A percentile compares a stretch with the other conserved stretches of the same genome.
Conservation (phyloP, 495 filamentous ascomycete genomes). For the Penicillium angulare region DNA sequence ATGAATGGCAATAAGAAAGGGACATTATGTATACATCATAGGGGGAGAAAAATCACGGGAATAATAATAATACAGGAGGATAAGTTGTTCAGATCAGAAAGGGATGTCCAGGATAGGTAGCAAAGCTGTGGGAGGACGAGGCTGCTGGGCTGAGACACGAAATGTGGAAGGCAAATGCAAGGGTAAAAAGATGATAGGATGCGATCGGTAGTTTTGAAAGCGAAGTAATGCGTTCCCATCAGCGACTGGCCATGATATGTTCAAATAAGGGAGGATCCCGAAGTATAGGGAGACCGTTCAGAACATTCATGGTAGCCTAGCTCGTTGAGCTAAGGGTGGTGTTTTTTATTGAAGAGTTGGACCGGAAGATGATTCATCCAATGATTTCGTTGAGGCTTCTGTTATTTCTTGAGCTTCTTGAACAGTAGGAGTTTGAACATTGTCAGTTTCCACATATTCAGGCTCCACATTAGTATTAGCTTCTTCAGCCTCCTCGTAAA, state of each 20-base stretch:
- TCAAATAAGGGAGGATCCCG: constrained; percentile 4
- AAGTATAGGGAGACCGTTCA: too few species aligned
- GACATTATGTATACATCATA: constrained; percentile 10
- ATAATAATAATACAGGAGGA: constrained; percentile 1
- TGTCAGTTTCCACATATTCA: background rate
- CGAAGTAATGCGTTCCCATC: too few species aligned
- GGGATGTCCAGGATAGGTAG: constrained; percentile 3
- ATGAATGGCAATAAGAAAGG: background rate
- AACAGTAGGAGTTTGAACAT: background rate
- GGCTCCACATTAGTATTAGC: constrained; percentile 11
- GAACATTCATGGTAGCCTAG: too few species aligned
- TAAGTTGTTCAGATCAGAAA: constrained; percentile 2
- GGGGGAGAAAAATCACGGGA: background rate
- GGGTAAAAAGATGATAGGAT: constrained; percentile 4
- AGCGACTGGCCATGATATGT: constrained; percentile 2
- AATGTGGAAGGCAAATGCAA: too few species aligned
- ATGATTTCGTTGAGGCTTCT: background rate
- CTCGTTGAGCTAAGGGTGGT: too few species aligned
- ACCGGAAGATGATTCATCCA: background rate
- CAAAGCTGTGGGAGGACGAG: too few species aligned
- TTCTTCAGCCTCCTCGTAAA: constrained; percentile 26
- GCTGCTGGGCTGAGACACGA: too few species aligned
- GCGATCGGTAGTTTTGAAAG: too few species aligned
- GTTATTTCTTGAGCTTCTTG: constrained; percentile 3
- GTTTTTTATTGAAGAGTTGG: background rate